These are phyloP conservation scores for Paradendryphiella salina DNA, from an alignment of 2,329 filamentous ascomycete genomes.

Conservation along the genomic window DNA sequence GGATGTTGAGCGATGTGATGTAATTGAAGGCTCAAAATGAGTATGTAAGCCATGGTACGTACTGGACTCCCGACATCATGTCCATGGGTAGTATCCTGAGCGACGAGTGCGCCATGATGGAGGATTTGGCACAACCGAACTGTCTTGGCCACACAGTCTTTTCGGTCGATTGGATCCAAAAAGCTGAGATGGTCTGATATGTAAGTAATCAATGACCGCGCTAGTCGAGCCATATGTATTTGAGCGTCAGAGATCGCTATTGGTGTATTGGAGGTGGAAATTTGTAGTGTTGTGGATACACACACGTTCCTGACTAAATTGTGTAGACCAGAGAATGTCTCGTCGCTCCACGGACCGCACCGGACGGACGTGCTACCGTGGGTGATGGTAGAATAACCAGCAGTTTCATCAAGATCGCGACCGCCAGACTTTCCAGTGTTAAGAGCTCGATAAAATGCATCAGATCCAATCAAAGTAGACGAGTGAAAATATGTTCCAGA, in stretches of 20 bases:
- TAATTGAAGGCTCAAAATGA: constrained; percentile 39
- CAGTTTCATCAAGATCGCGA: constrained; percentile 51
- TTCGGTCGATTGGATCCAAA: constrained; percentile 58
- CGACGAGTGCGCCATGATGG: constrained; percentile 21
- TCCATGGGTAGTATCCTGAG: constrained; percentile 15
- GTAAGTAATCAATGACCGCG: constrained; percentile 56
- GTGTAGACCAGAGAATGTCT: constrained; percentile 51
- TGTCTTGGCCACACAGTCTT: constrained; percentile 51
- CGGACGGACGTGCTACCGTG: constrained; percentile 42
- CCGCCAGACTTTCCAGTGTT: constrained; percentile 2
- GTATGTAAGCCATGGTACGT: constrained; percentile 34
- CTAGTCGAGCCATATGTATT: constrained; percentile 23
- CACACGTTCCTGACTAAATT: constrained; percentile 18
- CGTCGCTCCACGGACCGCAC: constrained; percentile 62
- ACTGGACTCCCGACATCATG: neutral
- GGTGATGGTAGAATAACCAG: constrained; percentile 47
- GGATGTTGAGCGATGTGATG: constrained; percentile 37
- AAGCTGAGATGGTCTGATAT: constrained; percentile 56
- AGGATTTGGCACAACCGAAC: constrained; percentile 48
- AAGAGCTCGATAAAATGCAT: constrained; percentile 55
- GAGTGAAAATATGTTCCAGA: constrained; percentile 60
- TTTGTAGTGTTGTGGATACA: constrained; percentile 1
- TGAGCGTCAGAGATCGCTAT: constrained; percentile 2
- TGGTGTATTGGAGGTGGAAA: neutral
- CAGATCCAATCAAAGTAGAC: constrained; percentile 62